Evolutionary conservation across 257 asterid species (phyloP).

Genomic region (Rubia yunnanensis): DNA sequence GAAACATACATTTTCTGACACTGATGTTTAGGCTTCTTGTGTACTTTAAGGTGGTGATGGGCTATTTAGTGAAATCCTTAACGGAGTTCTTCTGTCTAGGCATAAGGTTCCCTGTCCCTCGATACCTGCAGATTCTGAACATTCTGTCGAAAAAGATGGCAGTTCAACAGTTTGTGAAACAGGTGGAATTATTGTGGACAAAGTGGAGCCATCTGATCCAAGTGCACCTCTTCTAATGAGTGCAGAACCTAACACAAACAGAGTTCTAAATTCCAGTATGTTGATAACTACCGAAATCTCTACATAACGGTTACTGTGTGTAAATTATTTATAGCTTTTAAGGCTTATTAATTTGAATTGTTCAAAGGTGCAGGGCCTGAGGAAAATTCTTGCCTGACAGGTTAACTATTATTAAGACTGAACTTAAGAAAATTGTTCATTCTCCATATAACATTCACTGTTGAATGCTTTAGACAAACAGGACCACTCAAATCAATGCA

Average conservation of each 20-base stretch:
- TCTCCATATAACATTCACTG: background rate
- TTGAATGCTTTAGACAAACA: background rate
- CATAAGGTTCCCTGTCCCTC: no score
- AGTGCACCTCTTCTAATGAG: no score
- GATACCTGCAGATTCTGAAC: no score
- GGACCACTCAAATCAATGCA: background rate
- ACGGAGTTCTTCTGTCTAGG: no score
- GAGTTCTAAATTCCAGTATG: slow-evolving; percentile 43
- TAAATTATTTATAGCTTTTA: slow-evolving; percentile 10
- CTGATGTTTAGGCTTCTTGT: slow-evolving; percentile 13
- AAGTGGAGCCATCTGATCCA: no score
- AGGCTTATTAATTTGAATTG: slow-evolving; percentile 22
- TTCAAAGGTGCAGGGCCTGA: slow-evolving; percentile 24
- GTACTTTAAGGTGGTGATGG: slow-evolving; percentile 85
- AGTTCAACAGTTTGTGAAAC: no score
- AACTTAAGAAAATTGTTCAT: background rate
- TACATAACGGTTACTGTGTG: slow-evolving; percentile 7
- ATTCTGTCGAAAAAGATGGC: no score
- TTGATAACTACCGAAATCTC: slow-evolving; percentile 15
- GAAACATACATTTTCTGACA: background rate
- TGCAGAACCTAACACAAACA: no score
- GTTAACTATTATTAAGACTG: slow-evolving; percentile 14
- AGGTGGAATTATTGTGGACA: no score
- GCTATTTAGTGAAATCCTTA: no score
- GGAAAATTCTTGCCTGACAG: slow-evolving; percentile 22